Base-by-base conservation (phyloP, 2,329 filamentous ascomycete genomes). In the Botrytis porri region DNA sequence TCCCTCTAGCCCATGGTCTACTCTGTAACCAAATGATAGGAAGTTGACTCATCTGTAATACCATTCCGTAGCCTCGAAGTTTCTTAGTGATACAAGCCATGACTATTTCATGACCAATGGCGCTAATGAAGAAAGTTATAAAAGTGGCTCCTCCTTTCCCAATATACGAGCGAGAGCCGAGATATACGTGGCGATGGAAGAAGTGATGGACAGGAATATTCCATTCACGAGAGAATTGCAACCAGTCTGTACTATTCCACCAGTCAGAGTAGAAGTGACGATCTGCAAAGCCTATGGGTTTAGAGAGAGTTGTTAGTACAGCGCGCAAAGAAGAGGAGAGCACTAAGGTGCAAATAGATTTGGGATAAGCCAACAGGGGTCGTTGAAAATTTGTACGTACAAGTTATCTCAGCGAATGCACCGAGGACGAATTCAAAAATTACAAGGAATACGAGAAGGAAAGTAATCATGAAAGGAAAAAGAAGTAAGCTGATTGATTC, bases 21-120 rank as follows among this genome's bases (percentile, higher is more conserved):
- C 93, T 88, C 84, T 98, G 96, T 43, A 98, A 84, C 82, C 95
- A 89, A n/a, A 98, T 93, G 77, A 98, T 96, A 0, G 96, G 96
- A 77, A 98, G 87, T 85, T 99, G 96, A 75, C 97, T 84, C 96
- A 99, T 98, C 90, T 98, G 96, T 75, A 93, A 92, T 32, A 97
- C 80, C 81, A 98, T 97, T 16, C 95, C 96, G 80, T 98, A 99
- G 20, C 96, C 96, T 54, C 96, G 86, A 63, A 98, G 86, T 84
- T 99, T 98, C 86, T 98, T 95, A 39, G 95, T 98, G 81, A 99
- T 98, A 82, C 95, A 98, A 12, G 93, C 94, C 93, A 99, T 97
- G 79, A 99, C 93, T 73, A 99, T 88, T 83, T 99, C 96, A 81
- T 98, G 96, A 25, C 94, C 94, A 35, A 97, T 81, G 51, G 96